Base-by-base conservation (phyloP, 2,329 filamentous ascomycete species). In the Cladosporium sp. region DNA sequence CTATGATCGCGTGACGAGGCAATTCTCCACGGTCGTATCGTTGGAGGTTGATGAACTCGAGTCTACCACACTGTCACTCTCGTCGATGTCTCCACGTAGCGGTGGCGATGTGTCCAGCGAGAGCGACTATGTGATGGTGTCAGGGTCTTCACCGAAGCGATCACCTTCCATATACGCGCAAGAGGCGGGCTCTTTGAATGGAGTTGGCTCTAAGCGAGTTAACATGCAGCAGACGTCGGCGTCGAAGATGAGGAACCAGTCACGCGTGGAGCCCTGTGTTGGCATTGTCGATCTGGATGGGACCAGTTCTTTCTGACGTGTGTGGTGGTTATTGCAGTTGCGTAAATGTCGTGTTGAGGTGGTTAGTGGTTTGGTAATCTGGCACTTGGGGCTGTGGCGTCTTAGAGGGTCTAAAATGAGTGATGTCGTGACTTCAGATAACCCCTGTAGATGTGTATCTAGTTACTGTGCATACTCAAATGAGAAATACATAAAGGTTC, bases 81-180 rank as follows among this genome's bases (percentile, higher is more conserved):
- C 26, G 41, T 65, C 62, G 6, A 30, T 52, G n/a, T 54, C 64
- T 10, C 44, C 57, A 0, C 55, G 57, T n/a, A 55, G 55, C 18
- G 34, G 44, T 14, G 58, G 47, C 15, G 49, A 60, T 6, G 32
- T 41, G 12, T 60, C 64, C 26, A n/a, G 60, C 14, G 55, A 60
- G 4, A 47, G 64, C 47, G 64, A 65, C 64, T 65, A 59, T 15
- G 64, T 65, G 32, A 26, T 65, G 18, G 64, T 65, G 0, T 38
- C 64, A 3, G 49, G 30, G 4, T 44, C 57, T 14, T 58, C 52
- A 7, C 44, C 62, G 38, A 47, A 24, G 59, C 28, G 4, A 12
- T 34, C 32, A 10, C 24, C 32, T 58, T 34, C 21, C 2, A 15
- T 21, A 58, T 58, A 58, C 55, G 55, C 21, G 12, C n/a, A 41